Evolutionary conservation across 495 filamentous ascomycete species (phyloP), one percentile per base, ranked within the genome.

Genomic region (Mytilinidion resinicola): DNA sequence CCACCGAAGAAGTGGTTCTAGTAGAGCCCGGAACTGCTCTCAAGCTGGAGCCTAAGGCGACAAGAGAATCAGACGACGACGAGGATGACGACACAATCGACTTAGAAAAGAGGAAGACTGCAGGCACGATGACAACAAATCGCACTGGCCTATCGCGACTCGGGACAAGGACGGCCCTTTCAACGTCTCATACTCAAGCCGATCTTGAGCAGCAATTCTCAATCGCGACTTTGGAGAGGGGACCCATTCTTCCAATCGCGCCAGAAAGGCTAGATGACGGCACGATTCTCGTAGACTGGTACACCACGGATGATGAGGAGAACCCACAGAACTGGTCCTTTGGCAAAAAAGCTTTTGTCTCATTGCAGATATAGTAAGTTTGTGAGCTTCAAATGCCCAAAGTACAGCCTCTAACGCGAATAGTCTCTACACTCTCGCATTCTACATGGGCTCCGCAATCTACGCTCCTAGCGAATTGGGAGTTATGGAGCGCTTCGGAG

Each of bases 381-480:
- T 14, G 37, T 15, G 43, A 11, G 30, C 2, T 9, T 38, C 20
- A 0, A 10, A 35, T 14, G 37, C 11, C 7, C 11, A 25, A 49
- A 33, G 7, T 14, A 33, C 77, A 59, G 59, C 74, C 15, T 71
- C 70, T 9, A 49, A 73, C n/a, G 68, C 76, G 36, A 72, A 74
- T 37, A 74, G 72, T 44, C 70, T 77, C 56, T 80, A 76, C 42
- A 78, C 78, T 8, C 71, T 78, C 36, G 72, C 74, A 1, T 72
- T 81, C 11, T 79, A 78, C 60, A 78, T 73, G 55, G 73, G 76
- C 14, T 73, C 70, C 8, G 73, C 78, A 8, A 80, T 80, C 64
- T 81, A 78, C 68, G 71, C 74, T 0, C 67, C 72, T n/a, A 72
- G 66, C 33, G 61, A 25, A 59, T 25, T 19, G n/a, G 66, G 66